Evolutionary conservation across 2,329 filamentous ascomycete genomes (phyloP), one percentile per base, ranked within the genome.

Genomic region (Drechslerella coelobrocha): DNA sequence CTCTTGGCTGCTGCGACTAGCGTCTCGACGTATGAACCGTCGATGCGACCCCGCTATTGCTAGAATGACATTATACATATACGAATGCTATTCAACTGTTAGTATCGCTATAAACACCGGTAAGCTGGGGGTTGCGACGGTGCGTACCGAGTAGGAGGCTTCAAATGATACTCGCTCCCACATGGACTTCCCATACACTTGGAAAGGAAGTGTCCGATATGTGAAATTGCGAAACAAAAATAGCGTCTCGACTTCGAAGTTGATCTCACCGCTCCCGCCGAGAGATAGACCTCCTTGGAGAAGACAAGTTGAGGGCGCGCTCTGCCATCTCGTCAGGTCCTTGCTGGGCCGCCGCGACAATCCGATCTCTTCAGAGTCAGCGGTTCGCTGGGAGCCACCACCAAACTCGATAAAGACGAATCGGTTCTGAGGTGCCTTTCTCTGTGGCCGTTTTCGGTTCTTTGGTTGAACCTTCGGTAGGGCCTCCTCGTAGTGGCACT

Each of bases 341-440:
- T 12, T 31, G 6, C 39, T 6, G 27, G 34, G 47, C 51, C 39
- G 50, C 48, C 41, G 26, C 21, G n/a, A n/a, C n/a, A n/a, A n/a
- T n/a, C n/a, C n/a, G n/a, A n/a, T n/a, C n/a, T n/a, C 26, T 2
- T 43, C 48, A 9, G 19, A 19, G 10, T 45, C 19, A 19, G 10
- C 27, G 8, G 34, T 19, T 23, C 37, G 17, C 9, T 12, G 47
- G 17, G 12, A 9, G 50, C n/a, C 14, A 14, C 55, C 56, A 8
- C 51, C 59, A 54, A 69, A 69, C 37, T 69, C 65, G 31, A 69
- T 62, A 29, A 69, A 69, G n/a, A 69, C 65, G 21, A 69, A 69
- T 7, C 65, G 57, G 50, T 62, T 69, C 23, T 52, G 52, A 14
- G 45, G 57, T 1, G 57, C 52, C 41, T 69, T 69, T 23, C 65